Evolutionary conservation across 75 land plant species (phyloP).

Genomic region (Selaginella moellendorffii): DNA sequence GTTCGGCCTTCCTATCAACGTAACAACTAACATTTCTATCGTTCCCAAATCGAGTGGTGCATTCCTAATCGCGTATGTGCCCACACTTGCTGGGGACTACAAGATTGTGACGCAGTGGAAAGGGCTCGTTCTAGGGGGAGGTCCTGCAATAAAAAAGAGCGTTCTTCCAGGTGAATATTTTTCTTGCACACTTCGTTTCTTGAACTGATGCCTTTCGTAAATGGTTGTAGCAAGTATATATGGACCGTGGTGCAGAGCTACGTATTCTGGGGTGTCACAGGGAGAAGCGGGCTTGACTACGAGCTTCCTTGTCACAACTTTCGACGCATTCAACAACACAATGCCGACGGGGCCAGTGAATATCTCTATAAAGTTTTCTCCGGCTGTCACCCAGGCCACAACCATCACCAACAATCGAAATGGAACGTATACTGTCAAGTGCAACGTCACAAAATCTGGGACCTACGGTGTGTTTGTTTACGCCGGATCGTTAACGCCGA

Average conservation of each 20-base stretch:
- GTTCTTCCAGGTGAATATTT: neutral
- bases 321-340: neutral
- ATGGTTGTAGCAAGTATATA: neutral
- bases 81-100: neutral
- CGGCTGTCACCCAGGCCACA: neutral
- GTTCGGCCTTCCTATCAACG: neutral
- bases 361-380: neutral
- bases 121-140: neutral
- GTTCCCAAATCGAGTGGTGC: neutral
- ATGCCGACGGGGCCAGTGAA: neutral
- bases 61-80: neutral
- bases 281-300: neutral
- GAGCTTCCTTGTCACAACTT: neutral
- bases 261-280: neutral
- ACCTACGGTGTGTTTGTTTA: neutral
- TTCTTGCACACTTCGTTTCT: neutral
- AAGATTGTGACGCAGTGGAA: neutral
- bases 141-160: neutral
- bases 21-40: neutral
- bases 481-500: neutral
- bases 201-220: too few relatives aligned
- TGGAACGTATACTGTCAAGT: neutral
- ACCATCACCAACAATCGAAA: neutral
- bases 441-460: neutral
- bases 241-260: neutral